Base-by-base conservation (phyloP, 768 basidiomycete species). In the Amanita exitialis region DNA sequence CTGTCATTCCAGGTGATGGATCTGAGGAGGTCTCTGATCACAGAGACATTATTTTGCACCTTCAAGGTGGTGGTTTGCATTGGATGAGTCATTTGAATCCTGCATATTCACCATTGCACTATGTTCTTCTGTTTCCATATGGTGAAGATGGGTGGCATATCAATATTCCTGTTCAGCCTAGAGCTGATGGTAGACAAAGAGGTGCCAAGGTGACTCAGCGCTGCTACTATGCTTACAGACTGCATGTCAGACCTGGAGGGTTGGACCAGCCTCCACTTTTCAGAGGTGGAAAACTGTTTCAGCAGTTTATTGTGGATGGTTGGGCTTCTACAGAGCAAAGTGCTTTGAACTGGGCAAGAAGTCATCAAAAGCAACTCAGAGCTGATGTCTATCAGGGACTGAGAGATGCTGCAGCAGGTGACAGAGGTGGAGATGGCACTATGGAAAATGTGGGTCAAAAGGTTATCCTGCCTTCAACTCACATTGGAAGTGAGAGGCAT, bases 271-370 rank as follows among this genome's bases (percentile, higher is more conserved):
- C 42, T 75, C 7, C 66, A 73, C 50, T 20, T n/a, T n/a, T n/a
- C n/a, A n/a, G n/a, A n/a, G n/a, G n/a, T n/a, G n/a, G n/a, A n/a
- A n/a, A n/a, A n/a, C 64, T 80, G 0, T 67, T 79, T 32, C 72
- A 76, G 47, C 67, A 75, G 39, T 73, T 64, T 54, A 44, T 73
- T 34, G 69, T 70, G 42, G 74, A 80, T 64, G 58, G 54, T 2
- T 80, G 67, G 69, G 74, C 76, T 13, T 58, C 63, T 0, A 58
- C 66, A 23, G 75, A 80, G 2, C 73, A 77, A 18, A 55, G 42
- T 6, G 58, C 62, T 1, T 61, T 80, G 0, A 46, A 35, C 8
- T 79, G 59, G 59, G 37, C 69, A 13, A 27, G 49, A 9, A 27
- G 51, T 13, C 64, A 78, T 57, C 75, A 79, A 28, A 56, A 41